Conservation (phyloP, 768 basidiomycete genomes). For the Suillus clintonianus region DNA sequence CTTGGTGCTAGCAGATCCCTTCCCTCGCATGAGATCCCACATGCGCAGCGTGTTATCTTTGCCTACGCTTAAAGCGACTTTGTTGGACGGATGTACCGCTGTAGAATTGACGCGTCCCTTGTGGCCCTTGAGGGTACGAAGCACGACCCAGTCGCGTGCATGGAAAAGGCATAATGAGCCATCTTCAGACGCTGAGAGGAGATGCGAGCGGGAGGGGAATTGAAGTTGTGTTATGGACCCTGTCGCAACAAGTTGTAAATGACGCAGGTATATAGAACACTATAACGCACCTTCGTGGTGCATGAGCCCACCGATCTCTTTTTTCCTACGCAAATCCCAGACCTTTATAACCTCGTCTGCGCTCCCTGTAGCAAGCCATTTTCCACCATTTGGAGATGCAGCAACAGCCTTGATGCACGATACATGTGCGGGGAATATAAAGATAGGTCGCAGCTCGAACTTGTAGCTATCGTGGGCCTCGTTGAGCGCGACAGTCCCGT, state of each 20-base stretch:
- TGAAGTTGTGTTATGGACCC: constrained; percentile 89
- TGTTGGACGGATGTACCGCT: constrained; percentile 90
- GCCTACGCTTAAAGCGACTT: constrained; percentile 89
- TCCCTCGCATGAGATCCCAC: constrained; percentile 99
- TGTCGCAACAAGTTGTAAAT: constrained; percentile 29
- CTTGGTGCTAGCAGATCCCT: constrained; percentile 85
- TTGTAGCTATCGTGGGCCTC: constrained; percentile 25
- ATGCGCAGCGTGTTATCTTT: constrained; percentile 87
- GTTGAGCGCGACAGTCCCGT: constrained; percentile 52
- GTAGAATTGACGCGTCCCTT: constrained; percentile 90
- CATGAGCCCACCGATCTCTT: constrained; percentile 93
- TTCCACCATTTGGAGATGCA: constrained; percentile 85
- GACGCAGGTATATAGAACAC: not conserved
- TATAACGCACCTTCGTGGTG: constrained; percentile 81
- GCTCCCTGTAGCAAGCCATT: constrained; percentile 95
- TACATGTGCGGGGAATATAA: constrained; percentile 97
- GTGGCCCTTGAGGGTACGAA: constrained; percentile 89
- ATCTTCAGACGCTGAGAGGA: constrained; percentile 92
- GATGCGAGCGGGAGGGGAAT: constrained; percentile 87
- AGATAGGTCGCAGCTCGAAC: constrained; percentile 70
- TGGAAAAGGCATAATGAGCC: constrained; percentile 89
- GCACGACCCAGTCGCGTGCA: constrained; percentile 90
- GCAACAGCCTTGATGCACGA: constrained; percentile 91
- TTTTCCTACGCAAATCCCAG: constrained; percentile 89
- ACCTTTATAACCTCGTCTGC: constrained; percentile 97